Base-by-base conservation (phyloP, 108 stramenopile genomes). In the Nitzschia sp. region DNA sequence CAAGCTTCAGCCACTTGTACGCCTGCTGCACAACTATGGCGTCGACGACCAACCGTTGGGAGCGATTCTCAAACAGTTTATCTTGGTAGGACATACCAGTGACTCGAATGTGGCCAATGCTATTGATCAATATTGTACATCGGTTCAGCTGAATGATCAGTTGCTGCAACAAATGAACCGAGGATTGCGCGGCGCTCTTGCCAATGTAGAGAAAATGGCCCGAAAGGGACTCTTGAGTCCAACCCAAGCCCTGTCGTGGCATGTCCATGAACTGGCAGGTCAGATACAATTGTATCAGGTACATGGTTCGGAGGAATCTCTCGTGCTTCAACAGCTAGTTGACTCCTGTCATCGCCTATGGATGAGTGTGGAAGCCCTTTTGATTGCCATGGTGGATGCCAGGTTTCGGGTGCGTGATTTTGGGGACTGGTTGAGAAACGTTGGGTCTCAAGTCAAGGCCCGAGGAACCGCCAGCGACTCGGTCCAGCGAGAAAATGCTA, bases 91-190 rank as follows among this genome's bases (percentile, higher is more conserved):
- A 0, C 75, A 84, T 58, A 82, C 85, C 0, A 78, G 68, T 43
- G 55, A 63, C 15, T 73, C 82, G 11, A 63, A 69, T 37, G 53
- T 85, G 10, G 74, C 85, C 54, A 88, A 89, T 70, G 92, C 92
- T 20, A 77, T 93, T 57, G 92, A 90, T 67, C 89, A 91, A 67
- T 93, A 91, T 65, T 93, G 91, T 53, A 89, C 88, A 14, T 63
- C 82, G 26, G 72, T 87, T 0, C 84, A 84, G 64, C 82, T 90
- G 86, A 86, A 93, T 63, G 92, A 93, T 78, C 86, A 86, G 48
- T 72, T 91, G 7, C 50, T 93, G 20, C 72, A 79, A 51, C 65
- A 85, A 21, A 80, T 91, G 73, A 76, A 80, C 52, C 60, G 65
- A 43, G 61, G 80, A 19, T 64, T 91, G 10, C 77, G 82, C 40